A percentile compares a stretch with the other conserved stretches of the same genome.
These are phyloP conservation scores for Penium margaritaceum DNA, from an alignment of 139 green algal genomes.

Conservation along the genomic window DNA sequence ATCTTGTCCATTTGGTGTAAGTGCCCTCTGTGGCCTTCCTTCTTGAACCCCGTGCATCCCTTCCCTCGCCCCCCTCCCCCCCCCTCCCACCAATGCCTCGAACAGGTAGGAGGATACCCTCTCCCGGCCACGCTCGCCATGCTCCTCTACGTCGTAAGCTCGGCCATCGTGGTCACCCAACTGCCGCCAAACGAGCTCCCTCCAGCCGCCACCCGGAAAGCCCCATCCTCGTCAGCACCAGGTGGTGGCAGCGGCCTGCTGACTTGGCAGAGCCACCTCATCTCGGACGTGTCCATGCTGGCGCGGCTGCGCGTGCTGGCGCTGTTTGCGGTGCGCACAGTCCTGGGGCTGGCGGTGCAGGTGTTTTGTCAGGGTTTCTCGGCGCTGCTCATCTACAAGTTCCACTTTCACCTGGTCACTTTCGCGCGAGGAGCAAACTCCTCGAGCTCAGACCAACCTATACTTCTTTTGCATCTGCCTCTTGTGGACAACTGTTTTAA, in stretches of 20 bases:
- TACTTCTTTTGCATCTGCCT: too few relatives aligned
- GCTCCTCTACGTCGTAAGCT: conserved; percentile 5
- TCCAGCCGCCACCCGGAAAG: too few relatives aligned
- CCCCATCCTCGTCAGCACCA: too few relatives aligned
- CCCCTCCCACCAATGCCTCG: too few relatives aligned
- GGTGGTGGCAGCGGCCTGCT: too few relatives aligned
- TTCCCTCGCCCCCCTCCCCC: not conserved
- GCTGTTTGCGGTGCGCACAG: not conserved
- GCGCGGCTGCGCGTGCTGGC: not conserved
- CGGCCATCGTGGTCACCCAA: not conserved
- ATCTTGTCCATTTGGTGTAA: not conserved
- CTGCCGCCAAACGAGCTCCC: not conserved
- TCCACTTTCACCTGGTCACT: too few relatives aligned
- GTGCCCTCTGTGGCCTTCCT: too few relatives aligned
- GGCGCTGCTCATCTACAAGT: too few relatives aligned
- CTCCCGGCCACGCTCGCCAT: not conserved
- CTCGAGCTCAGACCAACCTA: too few relatives aligned
- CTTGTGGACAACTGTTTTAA: too few relatives aligned
- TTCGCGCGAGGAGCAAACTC: too few relatives aligned
- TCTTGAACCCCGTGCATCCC: too few relatives aligned
- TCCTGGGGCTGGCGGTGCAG: not conserved
- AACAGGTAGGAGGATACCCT: not conserved
- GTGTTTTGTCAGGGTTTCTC: not conserved
- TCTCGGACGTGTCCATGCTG: not conserved
- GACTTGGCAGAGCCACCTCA: not conserved